Percentiles rank a stretch among this genome's conserved stretches.
These are phyloP conservation scores for Agrostemma githago DNA, from an alignment of 148 eudicot species.

Conservation along the genomic window DNA sequence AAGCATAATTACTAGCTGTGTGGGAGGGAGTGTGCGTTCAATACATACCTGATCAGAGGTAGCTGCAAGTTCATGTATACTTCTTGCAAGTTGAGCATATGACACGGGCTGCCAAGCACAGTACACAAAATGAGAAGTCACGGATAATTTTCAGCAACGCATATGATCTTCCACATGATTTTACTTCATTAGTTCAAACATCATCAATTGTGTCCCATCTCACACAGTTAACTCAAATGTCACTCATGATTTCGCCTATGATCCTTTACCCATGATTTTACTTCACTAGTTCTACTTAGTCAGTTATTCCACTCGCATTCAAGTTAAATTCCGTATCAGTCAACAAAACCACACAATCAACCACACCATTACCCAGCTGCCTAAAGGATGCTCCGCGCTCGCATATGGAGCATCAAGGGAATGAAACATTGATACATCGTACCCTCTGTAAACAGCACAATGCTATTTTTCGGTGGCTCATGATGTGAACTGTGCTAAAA, in stretches of 20 bases:
- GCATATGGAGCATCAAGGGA: neutral
- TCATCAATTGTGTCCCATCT: neutral
- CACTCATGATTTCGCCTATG: neutral
- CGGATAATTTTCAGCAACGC: conserved; percentile 1
- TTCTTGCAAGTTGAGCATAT: conserved; percentile 96
- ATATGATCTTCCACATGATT: too few species aligned
- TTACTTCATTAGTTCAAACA: too few species aligned
- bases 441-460: too few species aligned
- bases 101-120: conserved; percentile 73
- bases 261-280: neutral
- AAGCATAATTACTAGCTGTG: neutral
- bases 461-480: too few species aligned
- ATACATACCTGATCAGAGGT: conserved; percentile 80
- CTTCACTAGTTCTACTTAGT: neutral
- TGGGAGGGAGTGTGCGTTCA: neutral
- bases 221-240: neutral
- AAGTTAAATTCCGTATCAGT: neutral
- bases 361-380: neutral
- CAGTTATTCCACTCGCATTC: neutral
- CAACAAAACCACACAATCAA: neutral
- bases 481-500: too few species aligned
- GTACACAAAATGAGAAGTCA: neutral
- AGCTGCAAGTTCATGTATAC: conserved; percentile 71
- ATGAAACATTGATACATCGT: neutral
- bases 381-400: neutral